Evolutionary conservation across 441 rosid species (phyloP).

Genomic region (Syzygium malaccense): DNA sequence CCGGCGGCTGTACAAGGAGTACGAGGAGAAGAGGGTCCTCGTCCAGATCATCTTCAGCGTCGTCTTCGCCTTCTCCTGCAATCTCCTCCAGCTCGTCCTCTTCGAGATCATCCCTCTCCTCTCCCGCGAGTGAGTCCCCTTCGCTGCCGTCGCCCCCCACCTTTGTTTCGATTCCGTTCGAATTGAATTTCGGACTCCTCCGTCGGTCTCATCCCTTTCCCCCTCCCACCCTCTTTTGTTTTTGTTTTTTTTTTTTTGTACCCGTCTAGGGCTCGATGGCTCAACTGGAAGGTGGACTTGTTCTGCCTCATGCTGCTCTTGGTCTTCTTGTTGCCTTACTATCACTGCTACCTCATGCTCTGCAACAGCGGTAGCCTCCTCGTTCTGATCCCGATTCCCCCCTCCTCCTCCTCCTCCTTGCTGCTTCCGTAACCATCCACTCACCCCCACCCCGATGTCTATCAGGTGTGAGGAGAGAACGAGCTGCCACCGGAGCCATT

Average conservation of each 20-base stretch:
- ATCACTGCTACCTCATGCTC: constrained; percentile 98
- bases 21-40: constrained; percentile 86
- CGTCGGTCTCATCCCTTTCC: background rate
- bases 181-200: background rate
- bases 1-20: constrained; percentile 85
- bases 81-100: constrained; percentile 95
- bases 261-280: constrained; percentile 69
- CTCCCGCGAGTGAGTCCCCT: constrained; percentile 59
- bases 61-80: constrained; percentile 97
- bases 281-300: constrained; percentile 96
- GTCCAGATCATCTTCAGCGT: constrained; percentile 95
- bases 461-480: constrained; percentile 87
- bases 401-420: background rate
- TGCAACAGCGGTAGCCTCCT: constrained; percentile 65
- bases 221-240: background rate
- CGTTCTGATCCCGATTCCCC: background rate
- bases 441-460: background rate
- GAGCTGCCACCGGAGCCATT: constrained; percentile 90
- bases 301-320: constrained; percentile 85
- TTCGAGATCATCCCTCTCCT: constrained; percentile 94
- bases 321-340: constrained; percentile 94
- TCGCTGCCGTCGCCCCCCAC: background rate
- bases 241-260: background rate
- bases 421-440: background rate
- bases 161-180: background rate